A percentile compares a stretch with the other conserved stretches of the same genome.
phyloP scores from a whole-genome alignment of 2,329 filamentous ascomycete genomes.

The Calonectria montana region DNA sequence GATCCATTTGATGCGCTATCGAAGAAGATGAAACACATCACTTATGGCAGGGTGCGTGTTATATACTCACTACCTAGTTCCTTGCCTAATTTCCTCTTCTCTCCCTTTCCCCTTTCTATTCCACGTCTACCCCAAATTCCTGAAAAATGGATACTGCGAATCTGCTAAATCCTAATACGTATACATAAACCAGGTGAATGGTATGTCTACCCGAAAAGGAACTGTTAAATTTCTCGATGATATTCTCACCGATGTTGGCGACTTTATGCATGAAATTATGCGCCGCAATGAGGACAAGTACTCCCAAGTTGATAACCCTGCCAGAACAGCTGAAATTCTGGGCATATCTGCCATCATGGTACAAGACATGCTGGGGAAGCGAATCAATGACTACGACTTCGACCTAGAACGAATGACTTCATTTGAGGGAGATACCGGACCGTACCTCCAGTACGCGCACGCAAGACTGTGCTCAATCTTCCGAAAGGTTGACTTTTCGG shows the following conservation, averaged over 20 bases:
- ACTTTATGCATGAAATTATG: slow-evolving; percentile 81
- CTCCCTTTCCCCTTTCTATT: not conserved
- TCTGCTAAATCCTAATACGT: too few relatives aligned
- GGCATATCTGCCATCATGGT: slow-evolving; percentile 79
- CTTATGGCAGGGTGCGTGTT: not conserved
- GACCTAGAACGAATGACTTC: slow-evolving; percentile 79
- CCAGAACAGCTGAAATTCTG: slow-evolving; percentile 70
- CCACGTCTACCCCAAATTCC: too few relatives aligned
- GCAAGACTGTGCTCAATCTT: slow-evolving; percentile 66
- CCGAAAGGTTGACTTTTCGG: slow-evolving; percentile 30
- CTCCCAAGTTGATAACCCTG: slow-evolving; percentile 71
- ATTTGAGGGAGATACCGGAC: slow-evolving; percentile 79
- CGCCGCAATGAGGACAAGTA: slow-evolving; percentile 73
- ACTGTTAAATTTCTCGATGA: slow-evolving; percentile 67
- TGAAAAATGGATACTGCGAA: too few relatives aligned
- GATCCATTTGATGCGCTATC: not conserved
- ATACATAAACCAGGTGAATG: slow-evolving; percentile 53
- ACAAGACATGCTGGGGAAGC: slow-evolving; percentile 78
- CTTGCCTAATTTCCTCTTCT: too few relatives aligned
- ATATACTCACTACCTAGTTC: not conserved
- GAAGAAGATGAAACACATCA: slow-evolving; percentile 12
- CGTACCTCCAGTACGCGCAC: slow-evolving; percentile 79
- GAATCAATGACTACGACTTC: slow-evolving; percentile 66
- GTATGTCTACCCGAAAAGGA: slow-evolving; percentile 54
- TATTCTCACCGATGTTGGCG: slow-evolving; percentile 67